Evolutionary conservation across 345 rosid species (phyloP), one percentile per base, ranked within the genome.

Genomic region (Populus davidiana): DNA sequence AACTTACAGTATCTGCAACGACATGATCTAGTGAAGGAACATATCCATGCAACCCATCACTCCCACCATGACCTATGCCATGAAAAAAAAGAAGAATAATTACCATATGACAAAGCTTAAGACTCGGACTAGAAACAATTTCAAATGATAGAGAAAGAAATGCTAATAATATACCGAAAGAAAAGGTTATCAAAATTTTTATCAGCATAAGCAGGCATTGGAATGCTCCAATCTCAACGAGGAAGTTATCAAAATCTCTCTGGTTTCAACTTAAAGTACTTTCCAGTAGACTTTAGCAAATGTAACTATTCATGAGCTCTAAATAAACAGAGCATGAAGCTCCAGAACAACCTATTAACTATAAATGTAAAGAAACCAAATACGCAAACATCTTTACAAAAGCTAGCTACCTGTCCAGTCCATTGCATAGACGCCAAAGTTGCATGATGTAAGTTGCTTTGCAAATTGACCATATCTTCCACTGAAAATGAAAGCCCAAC

Each of bases 41-140:
- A 50, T 92, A 94, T 63, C 99, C 99, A 79, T 96, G 99, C 89
- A 96, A 89, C 43, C 98, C 98, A 81, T 96, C 99, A n/a, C 98
- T 96, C 49, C 99, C 99, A 73, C 99, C 99, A 71, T 96, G 99
- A 81, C 99, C 99, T 96, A 82, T 20, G 75, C 47, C 78, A 74
- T 5, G 35, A 5, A 69, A 59, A 71, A 71, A 23, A 56, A 66
- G 3, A n/a, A 36, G 25, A n/a, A 13, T 18, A 18, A 70, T 64
- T 43, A 78, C 11, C 5, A 75, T n/a, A 41, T 5, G 77, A 5
- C 50, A 29, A 71, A 76, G 47, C 44, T 23, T 23, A 27, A 59
- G 64, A 59, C 64, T 59, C 23, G 5, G 14, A 23, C 29, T n/a
- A 59, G 29, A 23, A 23, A 23, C 64, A 10, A 14, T 10, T 23